Conservation (phyloP, 2,329 filamentous ascomycete genomes). For the Curvularia sp. region DNA sequence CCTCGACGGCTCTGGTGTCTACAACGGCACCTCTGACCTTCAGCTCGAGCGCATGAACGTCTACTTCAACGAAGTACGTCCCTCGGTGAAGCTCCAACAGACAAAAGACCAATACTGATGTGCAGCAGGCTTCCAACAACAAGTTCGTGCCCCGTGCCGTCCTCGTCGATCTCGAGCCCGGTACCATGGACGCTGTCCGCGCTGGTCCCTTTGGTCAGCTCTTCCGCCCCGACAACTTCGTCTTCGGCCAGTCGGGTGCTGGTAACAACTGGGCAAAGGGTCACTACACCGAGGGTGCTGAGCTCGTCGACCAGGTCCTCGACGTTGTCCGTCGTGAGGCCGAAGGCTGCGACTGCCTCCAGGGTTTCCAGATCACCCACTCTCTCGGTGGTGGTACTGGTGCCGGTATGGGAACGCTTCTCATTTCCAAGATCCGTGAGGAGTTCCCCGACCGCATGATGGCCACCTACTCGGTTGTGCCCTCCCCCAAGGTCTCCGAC, state of each 20-base stretch:
- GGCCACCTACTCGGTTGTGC: constrained; percentile 99
- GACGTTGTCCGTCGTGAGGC: constrained; percentile 99
- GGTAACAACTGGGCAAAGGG: constrained; percentile 99
- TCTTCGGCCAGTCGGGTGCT: constrained; percentile 98
- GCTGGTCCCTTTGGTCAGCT: constrained; percentile 98
- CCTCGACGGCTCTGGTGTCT: constrained; percentile 95
- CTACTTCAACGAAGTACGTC: constrained; percentile 90
- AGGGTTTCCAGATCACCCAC: constrained; percentile 99
- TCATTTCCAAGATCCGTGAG: constrained; percentile 99
- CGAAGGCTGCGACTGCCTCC: constrained; percentile 98
- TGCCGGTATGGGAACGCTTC: constrained; percentile 99
- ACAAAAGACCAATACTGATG: constrained; percentile 32
- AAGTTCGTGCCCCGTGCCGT: constrained; percentile 99
- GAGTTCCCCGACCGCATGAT: constrained; percentile 99
- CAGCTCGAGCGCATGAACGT: constrained; percentile 99
- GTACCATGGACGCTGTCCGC: constrained; percentile 99
- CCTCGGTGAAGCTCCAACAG: constrained; percentile 21
- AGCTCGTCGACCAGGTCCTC: constrained; percentile 97
- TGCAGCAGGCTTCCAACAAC: constrained; percentile 82
- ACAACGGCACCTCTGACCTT: constrained; percentile 97
- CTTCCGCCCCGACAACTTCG: constrained; percentile 99
- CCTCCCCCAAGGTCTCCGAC: constrained; percentile 98
- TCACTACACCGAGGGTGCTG: constrained; percentile 99
- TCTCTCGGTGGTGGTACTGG: constrained; percentile 99
- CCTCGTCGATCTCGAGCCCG: constrained; percentile 98